Conservation (phyloP, 768 basidiomycete genomes). For the Boletus rubropictus region DNA sequence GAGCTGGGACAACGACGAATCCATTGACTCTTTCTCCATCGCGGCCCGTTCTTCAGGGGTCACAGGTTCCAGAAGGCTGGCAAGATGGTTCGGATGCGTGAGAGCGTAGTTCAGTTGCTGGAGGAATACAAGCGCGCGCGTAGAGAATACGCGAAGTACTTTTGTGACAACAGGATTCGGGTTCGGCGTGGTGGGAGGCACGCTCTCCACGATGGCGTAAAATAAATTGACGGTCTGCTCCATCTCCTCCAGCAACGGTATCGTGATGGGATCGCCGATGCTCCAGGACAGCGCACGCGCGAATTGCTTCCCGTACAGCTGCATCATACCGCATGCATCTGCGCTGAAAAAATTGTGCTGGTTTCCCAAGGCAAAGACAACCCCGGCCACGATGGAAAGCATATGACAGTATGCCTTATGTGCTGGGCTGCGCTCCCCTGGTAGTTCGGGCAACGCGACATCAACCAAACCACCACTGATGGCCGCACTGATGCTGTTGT, state of each 20-base stretch:
- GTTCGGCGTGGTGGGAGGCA: slow-evolving; percentile 13
- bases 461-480: slow-evolving; percentile 73
- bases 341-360: slow-evolving; percentile 76
- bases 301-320: slow-evolving; percentile 79
- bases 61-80: slow-evolving; percentile 73
- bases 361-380: slow-evolving; percentile 56
- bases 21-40: slow-evolving; percentile 55
- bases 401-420: slow-evolving; percentile 82
- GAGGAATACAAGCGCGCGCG: slow-evolving; percentile 63
- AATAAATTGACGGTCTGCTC: slow-evolving; percentile 77
- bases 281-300: slow-evolving; percentile 76
- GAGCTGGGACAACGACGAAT: slow-evolving; percentile 33
- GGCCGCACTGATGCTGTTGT: slow-evolving; percentile 71
- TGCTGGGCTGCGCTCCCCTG: slow-evolving; percentile 70
- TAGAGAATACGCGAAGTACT: slow-evolving; percentile 64
- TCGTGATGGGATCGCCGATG: slow-evolving; percentile 68
- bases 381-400: slow-evolving; percentile 71
- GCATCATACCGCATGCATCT: slow-evolving; percentile 81
- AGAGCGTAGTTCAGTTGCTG: slow-evolving; percentile 88
- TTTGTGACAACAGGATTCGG: slow-evolving; percentile 47
- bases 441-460: slow-evolving; percentile 59
- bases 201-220: slow-evolving; percentile 59
- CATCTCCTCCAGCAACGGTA: slow-evolving; percentile 76
- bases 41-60: slow-evolving; percentile 65
- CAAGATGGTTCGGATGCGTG: slow-evolving; percentile 85